phyloP scores from a whole-genome alignment of 2,329 filamentous ascomycete species.

The Ampelomyces quisqualis region DNA sequence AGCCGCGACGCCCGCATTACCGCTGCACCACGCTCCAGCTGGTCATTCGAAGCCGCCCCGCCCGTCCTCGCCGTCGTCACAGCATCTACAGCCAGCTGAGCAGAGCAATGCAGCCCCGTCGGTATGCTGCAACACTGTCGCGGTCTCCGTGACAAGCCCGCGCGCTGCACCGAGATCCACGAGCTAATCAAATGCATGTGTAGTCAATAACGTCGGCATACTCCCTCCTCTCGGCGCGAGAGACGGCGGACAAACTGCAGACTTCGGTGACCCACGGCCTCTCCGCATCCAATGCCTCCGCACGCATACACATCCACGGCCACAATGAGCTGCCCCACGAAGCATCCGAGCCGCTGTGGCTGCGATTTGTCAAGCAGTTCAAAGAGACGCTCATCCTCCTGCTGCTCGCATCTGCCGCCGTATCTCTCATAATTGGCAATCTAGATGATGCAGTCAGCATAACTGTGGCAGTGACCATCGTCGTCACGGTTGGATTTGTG shows the following conservation, averaged over 20 bases:
- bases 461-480: slow-evolving; percentile 92
- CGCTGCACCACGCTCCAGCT: slow-evolving; percentile 55
- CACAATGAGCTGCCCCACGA: slow-evolving; percentile 95
- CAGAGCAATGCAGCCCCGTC: slow-evolving; percentile 33
- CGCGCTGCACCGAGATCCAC: too few species aligned
- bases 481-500: slow-evolving; percentile 92
- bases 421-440: slow-evolving; percentile 90
- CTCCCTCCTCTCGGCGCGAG: slow-evolving; percentile 69
- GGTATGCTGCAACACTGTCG: slow-evolving; percentile 18
- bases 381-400: slow-evolving; percentile 92
- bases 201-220: slow-evolving; percentile 53
- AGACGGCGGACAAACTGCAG: slow-evolving; percentile 73
- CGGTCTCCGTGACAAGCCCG: too few species aligned
- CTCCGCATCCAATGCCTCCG: slow-evolving; percentile 75
- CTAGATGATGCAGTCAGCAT: slow-evolving; percentile 95
- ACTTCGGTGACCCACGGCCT: slow-evolving; percentile 85
- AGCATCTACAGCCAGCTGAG: slow-evolving; percentile 28
- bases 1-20: slow-evolving; percentile 59
- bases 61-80: slow-evolving; percentile 33
- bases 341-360: slow-evolving; percentile 88
- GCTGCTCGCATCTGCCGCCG: slow-evolving; percentile 81
- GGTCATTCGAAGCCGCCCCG: slow-evolving; percentile 31
- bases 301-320: slow-evolving; percentile 76
- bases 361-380: slow-evolving; percentile 94
- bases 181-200: slow-evolving; percentile 17